Conservation (phyloP, 2,329 filamentous ascomycete species). For the Aspergillus candidus region DNA sequence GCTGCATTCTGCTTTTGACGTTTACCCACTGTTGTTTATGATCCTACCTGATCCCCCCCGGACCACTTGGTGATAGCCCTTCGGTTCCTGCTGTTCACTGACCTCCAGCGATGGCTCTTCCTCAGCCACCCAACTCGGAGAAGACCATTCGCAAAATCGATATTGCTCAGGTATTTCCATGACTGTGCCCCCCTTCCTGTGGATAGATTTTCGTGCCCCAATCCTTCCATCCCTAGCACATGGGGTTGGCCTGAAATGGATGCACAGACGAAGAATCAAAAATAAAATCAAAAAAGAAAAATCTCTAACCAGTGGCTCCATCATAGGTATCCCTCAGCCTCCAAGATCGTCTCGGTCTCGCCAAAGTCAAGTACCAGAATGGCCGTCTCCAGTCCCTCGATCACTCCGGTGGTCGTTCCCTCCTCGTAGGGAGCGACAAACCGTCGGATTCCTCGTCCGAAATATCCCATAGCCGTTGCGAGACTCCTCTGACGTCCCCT, state of each 20-base stretch:
- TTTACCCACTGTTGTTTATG: slow-evolving; percentile 7
- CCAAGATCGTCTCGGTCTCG: slow-evolving; percentile 88
- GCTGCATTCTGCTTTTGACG: neutral
- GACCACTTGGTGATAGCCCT: slow-evolving; percentile 10
- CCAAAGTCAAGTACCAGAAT: slow-evolving; percentile 95
- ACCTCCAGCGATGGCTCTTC: slow-evolving; percentile 26
- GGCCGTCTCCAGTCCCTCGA: slow-evolving; percentile 78
- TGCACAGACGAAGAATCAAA: too few species aligned
- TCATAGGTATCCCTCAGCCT: slow-evolving; percentile 82
- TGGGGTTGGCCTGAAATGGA: too few species aligned
- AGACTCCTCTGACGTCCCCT: slow-evolving; percentile 64
- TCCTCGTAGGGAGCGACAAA: slow-evolving; percentile 59
- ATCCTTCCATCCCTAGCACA: too few species aligned
- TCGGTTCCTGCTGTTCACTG: slow-evolving; percentile 5
- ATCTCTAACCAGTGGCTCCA: slow-evolving; percentile 17
- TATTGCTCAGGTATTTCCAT: slow-evolving; percentile 33
- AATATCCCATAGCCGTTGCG: slow-evolving; percentile 57
- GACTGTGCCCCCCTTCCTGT: neutral
- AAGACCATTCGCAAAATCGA: slow-evolving; percentile 38
- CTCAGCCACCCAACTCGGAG: slow-evolving; percentile 29
- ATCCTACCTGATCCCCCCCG: slow-evolving; percentile 8
- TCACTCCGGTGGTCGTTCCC: slow-evolving; percentile 69
- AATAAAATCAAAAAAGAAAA: neutral
- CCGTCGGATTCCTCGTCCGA: slow-evolving; percentile 83
- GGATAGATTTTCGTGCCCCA: neutral